Percentiles rank a stretch among this genome's conserved stretches.
Conservation (phyloP, 2,329 filamentous ascomycete genomes). For the Myriosclerotinia duriaeana region DNA sequence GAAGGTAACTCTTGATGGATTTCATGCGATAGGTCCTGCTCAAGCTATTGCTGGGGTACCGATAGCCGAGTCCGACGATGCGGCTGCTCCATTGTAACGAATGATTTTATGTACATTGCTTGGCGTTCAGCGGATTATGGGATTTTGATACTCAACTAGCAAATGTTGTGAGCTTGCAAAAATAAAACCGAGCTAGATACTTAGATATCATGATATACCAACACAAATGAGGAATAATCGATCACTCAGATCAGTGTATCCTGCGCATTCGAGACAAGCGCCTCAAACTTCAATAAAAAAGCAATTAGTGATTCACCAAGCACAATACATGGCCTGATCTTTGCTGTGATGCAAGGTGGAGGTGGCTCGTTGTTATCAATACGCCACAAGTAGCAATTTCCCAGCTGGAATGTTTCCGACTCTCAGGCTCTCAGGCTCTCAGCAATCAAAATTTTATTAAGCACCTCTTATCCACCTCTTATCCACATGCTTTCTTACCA, state of each 20-base stretch:
- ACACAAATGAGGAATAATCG: conserved; percentile 16
- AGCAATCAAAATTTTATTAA: conserved; percentile 3
- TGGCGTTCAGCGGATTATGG: conserved; percentile 25
- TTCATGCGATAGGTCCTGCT: conserved; percentile 56
- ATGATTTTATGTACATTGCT: conserved; percentile 27
- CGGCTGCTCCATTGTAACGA: conserved; percentile 29
- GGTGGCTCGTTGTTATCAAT: conserved; percentile 19
- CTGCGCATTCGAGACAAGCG: conserved; percentile 13
- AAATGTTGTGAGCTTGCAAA: conserved; percentile 6
- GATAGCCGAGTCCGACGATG: conserved; percentile 37
- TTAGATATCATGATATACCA: conserved; percentile 10
- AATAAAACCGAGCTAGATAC: conserved; percentile 11
- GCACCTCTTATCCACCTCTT: not conserved
- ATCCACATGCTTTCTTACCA: not conserved
- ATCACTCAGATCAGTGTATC: conserved; percentile 18
- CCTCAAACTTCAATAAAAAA: not conserved
- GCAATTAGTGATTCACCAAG: conserved; percentile 11
- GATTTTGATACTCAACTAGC: conserved; percentile 19
- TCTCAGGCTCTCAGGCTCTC: too few species aligned
- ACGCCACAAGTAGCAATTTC: not conserved
- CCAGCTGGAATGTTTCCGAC: conserved; percentile 17
- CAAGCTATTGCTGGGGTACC: conserved; percentile 34
- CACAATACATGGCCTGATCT: not conserved
- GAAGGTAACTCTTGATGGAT: conserved; percentile 77
- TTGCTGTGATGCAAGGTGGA: conserved; percentile 16